These are phyloP conservation scores for Tilletia indica DNA, from an alignment of 1,284 basidiomycete species.

Conservation along the genomic window DNA sequence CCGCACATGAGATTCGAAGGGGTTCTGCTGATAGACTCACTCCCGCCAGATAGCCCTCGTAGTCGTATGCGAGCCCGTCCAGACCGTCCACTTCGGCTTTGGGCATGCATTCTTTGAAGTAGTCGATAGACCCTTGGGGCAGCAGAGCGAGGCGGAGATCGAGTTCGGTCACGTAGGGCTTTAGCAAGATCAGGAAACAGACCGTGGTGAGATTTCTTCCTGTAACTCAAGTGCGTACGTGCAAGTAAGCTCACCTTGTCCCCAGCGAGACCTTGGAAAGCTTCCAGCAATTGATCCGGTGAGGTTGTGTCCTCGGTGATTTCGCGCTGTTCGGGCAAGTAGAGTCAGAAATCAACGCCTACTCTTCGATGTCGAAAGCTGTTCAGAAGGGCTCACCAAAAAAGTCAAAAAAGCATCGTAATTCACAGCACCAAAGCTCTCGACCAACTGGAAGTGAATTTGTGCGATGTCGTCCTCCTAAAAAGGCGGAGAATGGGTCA, in stretches of 20 bases:
- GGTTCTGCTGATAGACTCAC: conserved; percentile 18
- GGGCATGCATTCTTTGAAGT: conserved; percentile 61
- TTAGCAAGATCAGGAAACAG: conserved; percentile 16
- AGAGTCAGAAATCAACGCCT: conserved; percentile 5
- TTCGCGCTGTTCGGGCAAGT: conserved; percentile 58
- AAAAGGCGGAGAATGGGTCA: conserved; percentile 41
- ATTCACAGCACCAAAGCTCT: conserved; percentile 81
- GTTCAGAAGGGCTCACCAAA: conserved; percentile 63
- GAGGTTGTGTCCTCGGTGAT: conserved; percentile 95
- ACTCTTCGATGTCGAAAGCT: neutral
- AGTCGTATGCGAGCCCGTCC: conserved; percentile 45
- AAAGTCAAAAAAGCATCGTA: conserved; percentile 95
- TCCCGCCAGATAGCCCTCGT: conserved; percentile 40
- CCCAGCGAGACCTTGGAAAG: conserved; percentile 85
- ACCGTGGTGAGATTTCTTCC: neutral
- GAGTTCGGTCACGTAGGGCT: conserved; percentile 86
- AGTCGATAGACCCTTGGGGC: conserved; percentile 74
- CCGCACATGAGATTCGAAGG: no score
- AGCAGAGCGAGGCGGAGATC: conserved; percentile 85
- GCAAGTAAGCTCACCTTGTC: conserved; percentile 69
- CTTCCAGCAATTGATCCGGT: conserved; percentile 83
- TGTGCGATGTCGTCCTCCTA: conserved; percentile 79
- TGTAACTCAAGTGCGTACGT: neutral
- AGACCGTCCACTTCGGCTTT: conserved; percentile 37
- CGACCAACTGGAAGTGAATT: conserved; percentile 78